phyloP scores from a whole-genome alignment of 208 protist genomes.

The Acanthamoeba rhysodes region DNA sequence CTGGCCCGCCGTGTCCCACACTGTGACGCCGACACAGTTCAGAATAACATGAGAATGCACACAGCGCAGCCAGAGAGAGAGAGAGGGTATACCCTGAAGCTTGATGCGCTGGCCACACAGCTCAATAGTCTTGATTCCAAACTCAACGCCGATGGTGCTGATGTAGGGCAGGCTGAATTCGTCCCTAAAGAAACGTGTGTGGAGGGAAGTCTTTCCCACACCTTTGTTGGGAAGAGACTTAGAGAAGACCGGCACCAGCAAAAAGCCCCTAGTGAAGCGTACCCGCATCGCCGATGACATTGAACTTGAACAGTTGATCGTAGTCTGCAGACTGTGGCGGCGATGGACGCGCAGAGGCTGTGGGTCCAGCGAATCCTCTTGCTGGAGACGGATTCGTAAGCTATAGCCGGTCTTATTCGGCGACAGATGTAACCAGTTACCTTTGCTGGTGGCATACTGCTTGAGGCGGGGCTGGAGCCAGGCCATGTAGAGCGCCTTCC shows the following conservation, averaged over 20 bases:
- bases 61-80: too few species aligned
- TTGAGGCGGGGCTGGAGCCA: slow-evolving; percentile 20
- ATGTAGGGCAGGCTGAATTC: slow-evolving; percentile 87
- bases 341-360: not conserved
- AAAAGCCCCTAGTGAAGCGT: not conserved
- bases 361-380: not conserved
- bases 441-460: not conserved
- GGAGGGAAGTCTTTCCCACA: not conserved
- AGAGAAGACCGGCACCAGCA: not conserved
- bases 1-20: slow-evolving; percentile 90
- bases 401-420: not conserved
- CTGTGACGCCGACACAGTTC: not conserved
- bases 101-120: slow-evolving; percentile 93
- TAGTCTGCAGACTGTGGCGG: not conserved
- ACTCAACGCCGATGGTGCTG: slow-evolving; percentile 98
- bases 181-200: not conserved
- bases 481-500: not conserved
- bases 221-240: too few species aligned
- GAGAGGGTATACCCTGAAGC: slow-evolving; percentile 92
- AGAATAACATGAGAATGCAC: not conserved
- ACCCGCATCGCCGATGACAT: slow-evolving; percentile 23
- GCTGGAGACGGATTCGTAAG: too few species aligned
- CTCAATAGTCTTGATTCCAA: slow-evolving; percentile 93
- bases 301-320: slow-evolving; percentile 68
- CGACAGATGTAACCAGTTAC: not conserved